phyloP scores from a whole-genome alignment of 2,329 filamentous ascomycete genomes.

The Colletotrichum plurivorum region DNA sequence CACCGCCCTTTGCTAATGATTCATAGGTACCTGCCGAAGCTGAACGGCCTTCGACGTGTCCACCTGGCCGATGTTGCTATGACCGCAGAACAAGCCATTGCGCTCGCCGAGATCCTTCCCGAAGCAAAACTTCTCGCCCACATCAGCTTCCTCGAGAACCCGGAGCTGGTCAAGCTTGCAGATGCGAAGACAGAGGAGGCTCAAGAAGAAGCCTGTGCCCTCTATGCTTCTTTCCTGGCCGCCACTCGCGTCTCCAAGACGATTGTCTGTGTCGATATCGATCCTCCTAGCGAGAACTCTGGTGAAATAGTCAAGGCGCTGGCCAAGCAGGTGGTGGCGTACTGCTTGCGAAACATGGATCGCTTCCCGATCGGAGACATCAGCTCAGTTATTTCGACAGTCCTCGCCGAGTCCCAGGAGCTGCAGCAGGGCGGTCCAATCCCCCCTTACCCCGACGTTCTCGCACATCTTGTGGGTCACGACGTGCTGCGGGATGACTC shows the following conservation, averaged over 20 bases:
- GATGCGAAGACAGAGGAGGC: constrained; percentile 81
- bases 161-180: constrained; percentile 77
- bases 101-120: constrained; percentile 89
- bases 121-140: constrained; percentile 87
- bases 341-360: constrained; percentile 93
- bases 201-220: constrained; percentile 93
- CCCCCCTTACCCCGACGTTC: constrained; percentile 80
- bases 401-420: constrained; percentile 55
- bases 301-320: constrained; percentile 93
- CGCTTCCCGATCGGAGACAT: constrained; percentile 78
- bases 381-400: constrained; percentile 55
- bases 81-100: constrained; percentile 89
- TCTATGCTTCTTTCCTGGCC: constrained; percentile 92
- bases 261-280: constrained; percentile 91
- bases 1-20: constrained; percentile 15
- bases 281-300: constrained; percentile 85
- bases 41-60: constrained; percentile 83
- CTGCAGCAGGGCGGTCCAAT: constrained; percentile 45
- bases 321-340: constrained; percentile 94
- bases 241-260: constrained; percentile 87
- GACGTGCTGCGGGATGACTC: constrained; percentile 65
- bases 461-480: constrained; percentile 88
- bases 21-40: constrained; percentile 80
- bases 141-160: constrained; percentile 88
- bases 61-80: constrained; percentile 89